Evolutionary conservation across 768 basidiomycete genomes (phyloP), one percentile per base, ranked within the genome.

Genomic region (Crepidotus variabilis): DNA sequence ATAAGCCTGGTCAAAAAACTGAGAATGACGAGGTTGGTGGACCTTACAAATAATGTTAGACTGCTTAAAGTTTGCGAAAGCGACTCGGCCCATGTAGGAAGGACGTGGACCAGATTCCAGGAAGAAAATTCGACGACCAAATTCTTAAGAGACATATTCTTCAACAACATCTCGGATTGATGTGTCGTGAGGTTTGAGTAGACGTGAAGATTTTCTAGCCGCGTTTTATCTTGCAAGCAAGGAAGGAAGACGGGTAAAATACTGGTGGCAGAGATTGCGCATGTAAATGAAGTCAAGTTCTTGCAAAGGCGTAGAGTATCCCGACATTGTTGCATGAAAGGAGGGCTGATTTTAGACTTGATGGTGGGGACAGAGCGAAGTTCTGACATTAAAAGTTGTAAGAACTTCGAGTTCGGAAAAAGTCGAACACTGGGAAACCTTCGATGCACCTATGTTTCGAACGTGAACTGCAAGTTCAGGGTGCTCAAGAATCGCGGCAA

Each of bases 21-120:
- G 45, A 2, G 32, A 4, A 16, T 52, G 47, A 47, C 22, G 11
- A 56, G 46, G 47, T 34, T 18, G 47, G 48, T 48, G 7, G 47
- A 14, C 74, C 87, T 55, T 63, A 90, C 89, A 62, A 73, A 82
- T 46, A 92, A 67, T 0, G 83, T 83, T 60, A 92, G 70, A 28
- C 71, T 76, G 1, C 74, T 76, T 61, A 89, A 69, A 1, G 79
- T 81, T 22, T 60, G 65, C 46, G 69, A 69, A 49, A 86, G 64
- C 23, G 64, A 63, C 6, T 63, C 62, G 2, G 75, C 67, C 88
- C 90, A 91, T 20, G 60, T 66, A 9, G 88, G 85, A 18, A 92
- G 64, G 6, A 73, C 60, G 63, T 87, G 79, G 52, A 87, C 71
- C 20, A 86, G 68, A 60, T 78, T 80, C 84, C 85, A 85, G 2